Percentiles rank a stretch among this genome's conserved stretches.
Conservation (phyloP, 441 rosid genomes). For the Hypseocharis bilobata region DNA sequence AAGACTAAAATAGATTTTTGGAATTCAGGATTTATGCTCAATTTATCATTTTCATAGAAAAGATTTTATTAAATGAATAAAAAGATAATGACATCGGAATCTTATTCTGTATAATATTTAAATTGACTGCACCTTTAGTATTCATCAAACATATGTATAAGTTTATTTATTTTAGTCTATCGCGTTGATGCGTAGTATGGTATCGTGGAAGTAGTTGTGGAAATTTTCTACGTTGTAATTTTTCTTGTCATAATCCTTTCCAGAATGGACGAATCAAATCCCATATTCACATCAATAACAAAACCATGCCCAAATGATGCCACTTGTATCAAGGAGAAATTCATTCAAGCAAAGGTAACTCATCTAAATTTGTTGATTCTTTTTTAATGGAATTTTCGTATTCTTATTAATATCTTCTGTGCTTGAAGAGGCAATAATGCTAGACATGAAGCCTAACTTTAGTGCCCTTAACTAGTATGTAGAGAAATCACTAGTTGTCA, state of each 20-base stretch:
- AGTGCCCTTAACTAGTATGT: constrained; percentile 45
- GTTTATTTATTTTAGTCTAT: no score
- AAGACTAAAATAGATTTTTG: neutral
- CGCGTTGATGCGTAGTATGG: no score
- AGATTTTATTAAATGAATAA: neutral
- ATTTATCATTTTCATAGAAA: neutral
- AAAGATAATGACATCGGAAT: neutral
- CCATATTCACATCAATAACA: constrained; percentile 28
- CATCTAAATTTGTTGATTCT: neutral
- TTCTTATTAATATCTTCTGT: neutral
- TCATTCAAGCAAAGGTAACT: constrained; percentile 69
- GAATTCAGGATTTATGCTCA: neutral
- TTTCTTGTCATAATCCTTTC: constrained; percentile 25
- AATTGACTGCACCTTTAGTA: neutral
- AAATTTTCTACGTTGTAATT: constrained; percentile 2
- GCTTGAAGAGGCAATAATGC: neutral
- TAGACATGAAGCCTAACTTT: constrained; percentile 14
- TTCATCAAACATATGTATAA: neutral
- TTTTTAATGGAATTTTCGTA: neutral
- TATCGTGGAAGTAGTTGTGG: neutral
- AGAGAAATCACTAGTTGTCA: constrained; percentile 50
- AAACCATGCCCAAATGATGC: constrained; percentile 60
- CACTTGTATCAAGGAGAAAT: constrained; percentile 54
- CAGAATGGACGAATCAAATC: constrained; percentile 40
- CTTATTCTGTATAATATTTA: neutral